Evolutionary conservation across 371 early-diverging fungal species (phyloP).

Genomic region (Apophysomyces variabilis): DNA sequence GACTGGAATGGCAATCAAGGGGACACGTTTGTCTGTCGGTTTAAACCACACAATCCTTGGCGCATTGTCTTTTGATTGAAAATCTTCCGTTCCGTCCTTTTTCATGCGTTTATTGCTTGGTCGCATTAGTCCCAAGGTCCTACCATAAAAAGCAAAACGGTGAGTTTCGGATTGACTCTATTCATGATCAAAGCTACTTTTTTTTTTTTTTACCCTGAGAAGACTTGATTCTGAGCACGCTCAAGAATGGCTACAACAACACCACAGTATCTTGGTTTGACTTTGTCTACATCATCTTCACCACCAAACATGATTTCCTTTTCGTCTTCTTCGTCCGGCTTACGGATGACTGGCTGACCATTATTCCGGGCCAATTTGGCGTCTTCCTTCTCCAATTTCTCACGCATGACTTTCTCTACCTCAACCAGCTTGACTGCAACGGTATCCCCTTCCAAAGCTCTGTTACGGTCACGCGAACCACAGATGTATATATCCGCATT

Average conservation of each 20-base stretch:
- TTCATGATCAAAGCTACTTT: not conserved
- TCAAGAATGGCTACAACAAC: conserved; percentile 68
- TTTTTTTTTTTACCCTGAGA: conserved; percentile 49
- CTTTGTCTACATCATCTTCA: conserved; percentile 55
- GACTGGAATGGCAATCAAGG: conserved; percentile 75
- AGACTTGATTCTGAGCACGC: conserved; percentile 62
- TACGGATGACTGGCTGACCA: conserved; percentile 44
- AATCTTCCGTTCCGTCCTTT: conserved; percentile 23
- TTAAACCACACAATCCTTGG: conserved; percentile 83
- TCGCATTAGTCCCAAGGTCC: conserved; percentile 57
- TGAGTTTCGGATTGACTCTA: not conserved
- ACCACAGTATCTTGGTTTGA: conserved; percentile 66
- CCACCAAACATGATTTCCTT: conserved; percentile 57
- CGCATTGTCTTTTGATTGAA: conserved; percentile 15
- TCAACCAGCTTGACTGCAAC: conserved; percentile 80
- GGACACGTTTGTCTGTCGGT: conserved; percentile 82
- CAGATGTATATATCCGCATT: conserved; percentile 79
- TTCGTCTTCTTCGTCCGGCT: conserved; percentile 59
- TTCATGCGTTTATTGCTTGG: conserved; percentile 59
- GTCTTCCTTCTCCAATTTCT: conserved; percentile 59
- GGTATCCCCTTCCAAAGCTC: conserved; percentile 87
- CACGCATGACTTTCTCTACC: conserved; percentile 59
- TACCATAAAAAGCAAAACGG: conserved; percentile 15
- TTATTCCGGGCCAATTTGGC: conserved; percentile 50
- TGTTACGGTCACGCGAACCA: conserved; percentile 78